Evolutionary conservation across 2,329 filamentous ascomycete species (phyloP).

Genomic region (Pseudogymnoascus sp.): DNA sequence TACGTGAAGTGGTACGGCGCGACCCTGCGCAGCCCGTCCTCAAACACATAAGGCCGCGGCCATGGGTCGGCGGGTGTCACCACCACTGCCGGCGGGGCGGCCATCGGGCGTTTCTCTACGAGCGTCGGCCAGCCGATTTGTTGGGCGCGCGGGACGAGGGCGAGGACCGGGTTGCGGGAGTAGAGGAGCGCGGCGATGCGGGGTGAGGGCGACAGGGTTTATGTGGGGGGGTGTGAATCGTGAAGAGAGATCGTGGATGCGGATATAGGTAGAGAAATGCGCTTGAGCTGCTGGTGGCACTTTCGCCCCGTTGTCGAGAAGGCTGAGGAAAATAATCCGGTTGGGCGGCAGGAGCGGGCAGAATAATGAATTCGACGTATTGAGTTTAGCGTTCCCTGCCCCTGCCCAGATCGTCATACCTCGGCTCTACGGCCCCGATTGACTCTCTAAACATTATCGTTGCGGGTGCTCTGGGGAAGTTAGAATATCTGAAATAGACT

Average conservation of each 20-base stretch:
- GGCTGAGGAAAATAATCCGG: conserved; percentile 5
- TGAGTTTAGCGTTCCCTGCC: neutral
- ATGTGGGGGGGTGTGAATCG: neutral
- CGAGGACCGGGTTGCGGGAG: conserved; percentile 38
- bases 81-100: conserved; percentile 38
- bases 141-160: conserved; percentile 28
- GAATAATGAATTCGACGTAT: neutral
- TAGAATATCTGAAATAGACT: conserved; percentile 4
- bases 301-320: neutral
- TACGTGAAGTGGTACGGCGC: conserved; percentile 88
- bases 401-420: neutral
- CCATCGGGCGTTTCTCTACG: conserved; percentile 30
- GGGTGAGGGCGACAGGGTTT: conserved; percentile 41
- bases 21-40: conserved; percentile 75
- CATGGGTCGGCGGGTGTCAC: conserved; percentile 47
- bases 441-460: neutral
- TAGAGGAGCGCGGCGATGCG: conserved; percentile 44
- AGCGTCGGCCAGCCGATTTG: conserved; percentile 25
- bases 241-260: neutral
- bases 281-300: neutral
- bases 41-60: conserved; percentile 69
- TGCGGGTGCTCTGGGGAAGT: neutral
- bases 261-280: neutral
- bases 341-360: neutral
- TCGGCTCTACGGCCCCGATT: neutral